Base-by-base conservation (phyloP, 768 basidiomycete species). In the Mycena vitilis region DNA sequence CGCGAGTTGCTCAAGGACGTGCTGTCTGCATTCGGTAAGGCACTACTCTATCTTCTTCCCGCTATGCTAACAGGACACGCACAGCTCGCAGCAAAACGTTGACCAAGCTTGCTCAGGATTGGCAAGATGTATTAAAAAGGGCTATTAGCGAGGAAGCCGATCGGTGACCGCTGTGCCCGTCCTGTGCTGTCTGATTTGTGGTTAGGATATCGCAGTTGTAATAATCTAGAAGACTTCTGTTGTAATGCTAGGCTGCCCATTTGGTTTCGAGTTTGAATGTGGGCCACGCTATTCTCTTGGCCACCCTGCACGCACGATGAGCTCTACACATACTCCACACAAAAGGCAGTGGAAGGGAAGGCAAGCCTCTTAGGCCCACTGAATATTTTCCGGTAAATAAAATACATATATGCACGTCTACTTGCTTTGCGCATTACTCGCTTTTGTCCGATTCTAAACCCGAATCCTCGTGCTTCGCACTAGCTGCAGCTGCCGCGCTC, bases 1-100 rank as follows among this genome's bases (percentile, higher is more conserved):
- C 89, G 95, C 34, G 95, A 96, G 71, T 79, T 98, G 45, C 80
- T 96, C 45, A 89, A 87, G 65, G 95, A 97, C 55, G 92, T 98
- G 6, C 78, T 96, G 25, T 81, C 82, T 22, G 82, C 92, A 25
- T 95, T 96, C 73, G 92, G 95, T 95, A 72, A 65, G 90, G 22
- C 25, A 37, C n/a, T 40, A 62, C n/a, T n/a, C 53, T 53, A 30
- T 69, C 4, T 37, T 53, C 22, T 51, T 9, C 15, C 10, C 15
- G 10, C 5, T 74, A 70, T 47, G 11, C 52, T 66, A 10, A 66
- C 25, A 6, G 30, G 37, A 4, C 40, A 40, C 40, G 9, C 20
- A 18, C 25, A 96, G 95, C 86, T 36, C 85, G 87, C 61, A 94
- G 91, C 77, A 92, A 92, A 74, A 91, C 90, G 0, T 76, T 96